phyloP scores from a whole-genome alignment of 2,329 filamentous ascomycete genomes.

The Raffaelea ambrosiae region DNA sequence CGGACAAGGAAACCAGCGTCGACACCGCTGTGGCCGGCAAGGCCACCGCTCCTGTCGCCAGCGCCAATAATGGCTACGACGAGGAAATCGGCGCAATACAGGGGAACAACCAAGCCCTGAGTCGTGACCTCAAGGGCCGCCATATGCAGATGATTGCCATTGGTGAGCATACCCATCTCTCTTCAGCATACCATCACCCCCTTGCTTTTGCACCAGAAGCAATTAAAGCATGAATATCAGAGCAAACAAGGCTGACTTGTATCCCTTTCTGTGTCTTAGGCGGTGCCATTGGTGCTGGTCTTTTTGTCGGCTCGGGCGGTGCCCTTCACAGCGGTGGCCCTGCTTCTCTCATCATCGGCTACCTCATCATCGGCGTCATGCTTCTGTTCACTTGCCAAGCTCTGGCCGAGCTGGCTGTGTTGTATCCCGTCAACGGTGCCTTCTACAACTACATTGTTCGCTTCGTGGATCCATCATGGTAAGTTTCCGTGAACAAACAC shows the following conservation, averaged over 20 bases:
- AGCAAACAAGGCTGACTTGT: too few species aligned
- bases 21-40: background rate
- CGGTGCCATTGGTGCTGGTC: slow-evolving; percentile 43
- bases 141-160: slow-evolving; percentile 41
- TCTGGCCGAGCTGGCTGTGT: slow-evolving; percentile 50
- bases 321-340: slow-evolving; percentile 56
- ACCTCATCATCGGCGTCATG: slow-evolving; percentile 48
- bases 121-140: slow-evolving; percentile 25
- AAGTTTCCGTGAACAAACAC: too few species aligned
- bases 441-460: slow-evolving; percentile 54
- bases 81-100: slow-evolving; percentile 26
- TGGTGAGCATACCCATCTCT: slow-evolving; percentile 25
- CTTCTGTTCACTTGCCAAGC: slow-evolving; percentile 51
- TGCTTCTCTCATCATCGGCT: slow-evolving; percentile 36
- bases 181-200: background rate
- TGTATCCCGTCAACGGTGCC: slow-evolving; percentile 53
- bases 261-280: slow-evolving; percentile 15
- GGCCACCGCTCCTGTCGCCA: slow-evolving; percentile 5
- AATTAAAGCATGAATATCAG: too few species aligned
- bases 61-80: slow-evolving; percentile 14
- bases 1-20: background rate
- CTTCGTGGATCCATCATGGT: slow-evolving; percentile 53
- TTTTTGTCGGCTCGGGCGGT: slow-evolving; percentile 60
- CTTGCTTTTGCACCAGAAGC: background rate
- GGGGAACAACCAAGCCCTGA: slow-evolving; percentile 23